Evolutionary conservation across 768 basidiomycete genomes (phyloP), one percentile per base, ranked within the genome.

Genomic region (Kwoniella heveanensis): DNA sequence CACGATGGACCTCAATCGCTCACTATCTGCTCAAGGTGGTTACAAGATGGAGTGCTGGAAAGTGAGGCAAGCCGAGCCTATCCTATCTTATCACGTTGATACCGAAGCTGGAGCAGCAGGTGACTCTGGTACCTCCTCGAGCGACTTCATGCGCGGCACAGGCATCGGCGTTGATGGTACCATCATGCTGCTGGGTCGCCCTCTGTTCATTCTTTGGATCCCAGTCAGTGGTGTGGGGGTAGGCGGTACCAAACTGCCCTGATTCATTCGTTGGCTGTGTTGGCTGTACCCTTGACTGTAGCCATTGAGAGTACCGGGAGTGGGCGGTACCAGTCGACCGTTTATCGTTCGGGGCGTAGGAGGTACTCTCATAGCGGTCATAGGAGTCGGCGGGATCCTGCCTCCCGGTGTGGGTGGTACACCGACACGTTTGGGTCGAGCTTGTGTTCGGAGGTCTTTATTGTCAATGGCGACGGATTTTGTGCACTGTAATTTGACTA

Each of bases 381-480:
- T n/a, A n/a, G 62, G 62, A 17, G 57, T 67, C 2, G 65, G 22
- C 26, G 62, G 54, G 15, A 57, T 55, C n/a, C 37, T 55, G 12
- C 26, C 44, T 30, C 21, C 37, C 2, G 69, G 69, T 22, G 65
- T 69, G 12, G 61, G 46, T 7, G 69, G 66, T 22, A 70, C 51
- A 10, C 50, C 53, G 8, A 17, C 13, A 22, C 47, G 46, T 39
- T 58, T 54, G 15, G 68, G 65, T n/a, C 75, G 44, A 22, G 72
- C 78, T 66, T 79, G 78, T 5, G 68, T 71, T 46, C 77, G 65
- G 12, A 80, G 65, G 58, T 79, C 79, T 58, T 80, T 79, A 65
- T 80, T 80, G 55, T 80, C 78, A 56, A 80, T 80, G 1, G 79
- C 79, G 44, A 80, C 71, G 52, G 70, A 72, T 72, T 77, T 58